Conservation (phyloP, 1,284 basidiomycete genomes). For the Trichosporon sp. region DNA sequence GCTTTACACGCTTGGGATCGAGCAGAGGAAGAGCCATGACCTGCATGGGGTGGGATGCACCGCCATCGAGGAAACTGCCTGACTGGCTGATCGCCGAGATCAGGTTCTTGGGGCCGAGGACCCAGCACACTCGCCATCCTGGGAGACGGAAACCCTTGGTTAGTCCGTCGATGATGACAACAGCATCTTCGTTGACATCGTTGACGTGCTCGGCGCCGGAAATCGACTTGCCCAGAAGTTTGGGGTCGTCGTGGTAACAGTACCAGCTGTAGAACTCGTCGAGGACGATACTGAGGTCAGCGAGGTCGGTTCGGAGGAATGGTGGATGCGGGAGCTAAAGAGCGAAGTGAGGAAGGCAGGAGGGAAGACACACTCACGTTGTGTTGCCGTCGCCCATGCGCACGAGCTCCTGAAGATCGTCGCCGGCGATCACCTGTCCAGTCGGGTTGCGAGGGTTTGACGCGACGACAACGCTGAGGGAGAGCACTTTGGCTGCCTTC, state of each 20-base stretch:
- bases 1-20: conserved; percentile 60
- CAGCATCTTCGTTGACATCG: conserved; percentile 75
- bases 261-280: conserved; percentile 70
- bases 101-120: conserved; percentile 84
- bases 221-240: conserved; percentile 68
- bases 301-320: neutral
- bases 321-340: no score
- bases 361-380: conserved; percentile 42
- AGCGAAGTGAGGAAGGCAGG: neutral
- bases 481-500: conserved; percentile 70
- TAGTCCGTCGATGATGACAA: conserved; percentile 82
- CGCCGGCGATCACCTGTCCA: conserved; percentile 67
- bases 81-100: conserved; percentile 80
- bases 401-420: conserved; percentile 75
- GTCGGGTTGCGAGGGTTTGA: conserved; percentile 67
- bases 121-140: conserved; percentile 93
- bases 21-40: conserved; percentile 76
- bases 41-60: conserved; percentile 84
- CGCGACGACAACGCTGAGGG: conserved; percentile 76
- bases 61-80: conserved; percentile 81
- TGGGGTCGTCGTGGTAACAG: conserved; percentile 71
- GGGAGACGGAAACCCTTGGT: conserved; percentile 78
- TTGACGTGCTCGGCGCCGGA: conserved; percentile 78
- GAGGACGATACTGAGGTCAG: conserved; percentile 62
- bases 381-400: conserved; percentile 57